Conservation (phyloP, 495 filamentous ascomycete species). For the Aspergillus carlsbadensis region DNA sequence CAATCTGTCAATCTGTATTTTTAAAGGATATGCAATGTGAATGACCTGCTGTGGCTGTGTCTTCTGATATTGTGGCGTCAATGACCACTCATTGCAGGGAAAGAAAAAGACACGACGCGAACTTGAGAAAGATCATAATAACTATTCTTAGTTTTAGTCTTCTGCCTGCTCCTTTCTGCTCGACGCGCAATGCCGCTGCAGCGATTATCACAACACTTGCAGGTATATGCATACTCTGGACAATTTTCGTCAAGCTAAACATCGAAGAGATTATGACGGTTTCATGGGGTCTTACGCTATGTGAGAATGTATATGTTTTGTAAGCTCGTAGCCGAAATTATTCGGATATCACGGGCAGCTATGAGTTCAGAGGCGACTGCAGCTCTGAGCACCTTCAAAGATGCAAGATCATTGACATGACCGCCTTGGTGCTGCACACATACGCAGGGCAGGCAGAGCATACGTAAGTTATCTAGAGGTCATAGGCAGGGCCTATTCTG, state of each 20-base stretch:
- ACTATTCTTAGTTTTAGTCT: neutral
- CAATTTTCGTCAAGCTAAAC: too few species aligned
- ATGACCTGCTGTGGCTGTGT: neutral
- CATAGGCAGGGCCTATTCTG: neutral
- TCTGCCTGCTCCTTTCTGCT: neutral
- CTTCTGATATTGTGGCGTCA: neutral
- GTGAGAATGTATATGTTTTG: too few species aligned
- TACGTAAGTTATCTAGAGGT: slow-evolving; percentile 5
- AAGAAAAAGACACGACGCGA: neutral
- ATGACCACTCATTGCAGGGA: neutral
- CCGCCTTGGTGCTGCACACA: neutral
- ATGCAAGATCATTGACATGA: neutral
- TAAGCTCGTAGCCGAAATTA: too few species aligned
- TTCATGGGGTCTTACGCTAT: too few species aligned
- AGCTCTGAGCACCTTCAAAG: too few species aligned
- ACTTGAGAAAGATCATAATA: neutral
- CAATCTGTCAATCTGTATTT: too few species aligned
- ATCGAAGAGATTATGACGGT: too few species aligned
- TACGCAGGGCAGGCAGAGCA: slow-evolving; percentile 7
- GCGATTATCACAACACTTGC: neutral
- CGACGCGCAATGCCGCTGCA: neutral
- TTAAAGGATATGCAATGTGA: neutral
- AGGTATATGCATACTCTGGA: too few species aligned
- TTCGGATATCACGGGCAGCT: too few species aligned
- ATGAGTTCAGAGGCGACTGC: too few species aligned